phyloP scores from a whole-genome alignment of 2,329 filamentous ascomycete species.

The Calycina herbarum region DNA sequence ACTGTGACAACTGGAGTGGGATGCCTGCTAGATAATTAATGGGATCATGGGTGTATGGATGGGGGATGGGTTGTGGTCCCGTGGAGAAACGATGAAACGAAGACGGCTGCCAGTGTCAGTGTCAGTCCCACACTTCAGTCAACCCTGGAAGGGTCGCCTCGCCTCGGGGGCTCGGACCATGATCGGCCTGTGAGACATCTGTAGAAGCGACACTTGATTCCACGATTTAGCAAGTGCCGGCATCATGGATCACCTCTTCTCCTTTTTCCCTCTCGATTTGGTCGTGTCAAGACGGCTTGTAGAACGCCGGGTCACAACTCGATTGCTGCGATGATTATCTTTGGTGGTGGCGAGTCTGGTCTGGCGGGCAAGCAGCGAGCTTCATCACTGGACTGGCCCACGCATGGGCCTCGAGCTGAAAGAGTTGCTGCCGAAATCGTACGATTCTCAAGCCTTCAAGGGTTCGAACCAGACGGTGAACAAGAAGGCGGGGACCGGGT shows the following conservation, averaged over 20 bases:
- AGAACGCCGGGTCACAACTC: background rate
- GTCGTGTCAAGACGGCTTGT: background rate
- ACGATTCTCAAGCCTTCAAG: slow-evolving; percentile 1
- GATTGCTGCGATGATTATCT: background rate
- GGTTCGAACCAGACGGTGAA: background rate
- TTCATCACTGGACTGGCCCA: background rate
- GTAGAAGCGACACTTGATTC: background rate
- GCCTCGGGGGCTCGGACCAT: background rate
- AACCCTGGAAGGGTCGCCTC: background rate
- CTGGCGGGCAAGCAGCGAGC: background rate
- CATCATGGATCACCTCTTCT: background rate
- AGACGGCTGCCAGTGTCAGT: background rate
- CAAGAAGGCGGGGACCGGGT: slow-evolving; percentile 1
- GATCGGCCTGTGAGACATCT: slow-evolving; percentile 2
- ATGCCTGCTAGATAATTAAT: background rate
- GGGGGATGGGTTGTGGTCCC: background rate
- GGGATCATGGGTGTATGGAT: too few species aligned
- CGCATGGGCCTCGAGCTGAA: slow-evolving; percentile 3
- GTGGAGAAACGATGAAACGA: slow-evolving; percentile 6
- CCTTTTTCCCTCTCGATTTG: background rate
- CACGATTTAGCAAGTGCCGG: background rate
- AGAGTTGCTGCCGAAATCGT: background rate
- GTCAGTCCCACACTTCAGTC: background rate
- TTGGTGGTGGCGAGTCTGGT: background rate
- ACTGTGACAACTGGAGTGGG: too few species aligned